Conservation (phyloP, 345 rosid genomes). For the Eucalyptus fibrosa region DNA sequence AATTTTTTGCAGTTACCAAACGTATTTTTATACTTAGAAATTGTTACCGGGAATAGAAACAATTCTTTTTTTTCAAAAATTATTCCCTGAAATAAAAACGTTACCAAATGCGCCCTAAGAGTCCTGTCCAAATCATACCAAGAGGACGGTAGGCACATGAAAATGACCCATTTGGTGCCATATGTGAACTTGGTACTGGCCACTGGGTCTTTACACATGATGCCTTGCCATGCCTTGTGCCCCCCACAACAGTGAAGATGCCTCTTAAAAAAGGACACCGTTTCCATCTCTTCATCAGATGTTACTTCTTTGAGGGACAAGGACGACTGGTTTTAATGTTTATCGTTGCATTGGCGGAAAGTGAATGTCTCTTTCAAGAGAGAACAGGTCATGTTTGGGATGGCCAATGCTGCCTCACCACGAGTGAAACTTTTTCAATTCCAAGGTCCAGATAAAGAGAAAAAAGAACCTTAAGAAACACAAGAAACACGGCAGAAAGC, state of each 20-base stretch:
- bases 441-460: not conserved
- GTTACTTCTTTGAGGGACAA: not conserved
- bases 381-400: not conserved
- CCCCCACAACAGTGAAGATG: not conserved
- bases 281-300: not conserved
- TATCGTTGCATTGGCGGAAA: not conserved
- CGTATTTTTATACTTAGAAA: too few relatives aligned
- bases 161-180: not conserved
- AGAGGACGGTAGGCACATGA: not conserved
- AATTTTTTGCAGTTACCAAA: fast-evolving
- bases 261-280: not conserved
- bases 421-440: not conserved
- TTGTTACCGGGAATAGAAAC: fast-evolving
- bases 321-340: not conserved
- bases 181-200: not conserved
- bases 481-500: not conserved
- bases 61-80: too few relatives aligned
- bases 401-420: not conserved
- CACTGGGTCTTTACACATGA: not conserved
- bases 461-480: not conserved
- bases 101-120: not conserved
- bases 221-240: not conserved
- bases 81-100: fast-evolving
- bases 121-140: not conserved
- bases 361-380: not conserved